Evolutionary conservation across 805 yeast genomes (phyloP).

Genomic region (Candida loeiensis): DNA sequence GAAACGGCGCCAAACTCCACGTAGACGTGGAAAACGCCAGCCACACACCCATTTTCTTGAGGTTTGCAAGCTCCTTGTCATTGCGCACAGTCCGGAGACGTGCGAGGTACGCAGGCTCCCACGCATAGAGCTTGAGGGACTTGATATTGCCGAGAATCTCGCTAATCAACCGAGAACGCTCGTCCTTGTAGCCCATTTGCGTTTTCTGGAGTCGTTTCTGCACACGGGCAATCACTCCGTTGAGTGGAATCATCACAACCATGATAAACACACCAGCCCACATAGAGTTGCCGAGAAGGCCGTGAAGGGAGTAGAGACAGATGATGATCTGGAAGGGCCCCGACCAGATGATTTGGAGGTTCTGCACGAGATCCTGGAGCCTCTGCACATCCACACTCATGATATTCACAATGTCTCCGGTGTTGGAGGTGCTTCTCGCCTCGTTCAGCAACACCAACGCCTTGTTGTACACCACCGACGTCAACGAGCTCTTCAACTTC

Average conservation of each 20-base stretch:
- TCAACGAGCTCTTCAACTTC: conserved; percentile 67
- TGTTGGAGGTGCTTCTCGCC: conserved; percentile 63
- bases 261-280: conserved; percentile 91
- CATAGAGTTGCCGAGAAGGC: conserved; percentile 82
- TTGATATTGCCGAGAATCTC: conserved; percentile 90
- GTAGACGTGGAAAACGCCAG: conserved; percentile 69
- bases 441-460: conserved; percentile 68
- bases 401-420: conserved; percentile 91
- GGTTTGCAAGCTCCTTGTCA: conserved; percentile 74
- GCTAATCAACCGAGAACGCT: conserved; percentile 82
- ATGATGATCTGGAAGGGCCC: conserved; percentile 85
- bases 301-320: conserved; percentile 70
- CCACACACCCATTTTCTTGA: conserved; percentile 69
- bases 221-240: conserved; percentile 61
- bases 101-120: conserved; percentile 85
- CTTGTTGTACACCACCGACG: conserved; percentile 64
- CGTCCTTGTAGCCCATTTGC: conserved; percentile 90
- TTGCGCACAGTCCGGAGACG: conserved; percentile 81
- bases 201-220: conserved; percentile 73
- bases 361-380: conserved; percentile 76
- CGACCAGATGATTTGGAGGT: conserved; percentile 81
- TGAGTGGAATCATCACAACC: conserved; percentile 74
- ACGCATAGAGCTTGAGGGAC: conserved; percentile 88
- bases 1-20: conserved; percentile 83
- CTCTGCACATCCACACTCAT: conserved; percentile 94